Base-by-base conservation (phyloP, 2,329 filamentous ascomycete species). In the Pseudogymnoascus sp. region DNA sequence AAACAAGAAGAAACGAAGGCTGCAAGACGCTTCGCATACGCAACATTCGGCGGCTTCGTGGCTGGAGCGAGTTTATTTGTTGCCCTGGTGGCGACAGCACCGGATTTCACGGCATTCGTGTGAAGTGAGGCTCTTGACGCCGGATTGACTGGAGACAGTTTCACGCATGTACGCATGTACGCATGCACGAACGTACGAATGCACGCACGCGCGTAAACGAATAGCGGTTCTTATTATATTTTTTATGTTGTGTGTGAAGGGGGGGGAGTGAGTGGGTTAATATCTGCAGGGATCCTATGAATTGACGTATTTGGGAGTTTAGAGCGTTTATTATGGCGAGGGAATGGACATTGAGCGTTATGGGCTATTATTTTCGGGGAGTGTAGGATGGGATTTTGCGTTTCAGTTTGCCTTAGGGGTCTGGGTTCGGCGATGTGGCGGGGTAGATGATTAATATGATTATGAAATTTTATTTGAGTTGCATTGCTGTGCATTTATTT, bases 361-460 rank as follows among this genome's bases (percentile, higher is more conserved):
- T 21, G n/a, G 29, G 29, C 3, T 7, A 19, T 16, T 19, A 21
- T 14, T 35, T 56, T 33, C 5, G 16, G 29, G 11, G 50, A 2
- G 29, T 53, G 44, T 50, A 33, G 50, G 50, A 33, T 56, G 50
- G 50, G 29, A 16, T 10, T 10, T 19, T 56, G 50, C 8, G 29
- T 19, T 56, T 14, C 33, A 56, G 29, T 35, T 35, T 56, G 29
- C 16, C 50, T 56, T 56, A 14, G n/a, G 29, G 50, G n/a, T 56
- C 21, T 56, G 50, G 29, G 16, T 6, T 19, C 29, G n/a, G 50
- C 26, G 29, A 19, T 35, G 50, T 10, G 26, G n/a, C 19, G 29
- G 16, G 50, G 29, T 33, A 56, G 50, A 56, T 56, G 29, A 56
- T 56, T 56, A 56, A 35, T 56, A 56, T 56, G 26, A 56, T 56